Base-by-base conservation (phyloP, 2,329 filamentous ascomycete genomes). In the Phoma sp. region DNA sequence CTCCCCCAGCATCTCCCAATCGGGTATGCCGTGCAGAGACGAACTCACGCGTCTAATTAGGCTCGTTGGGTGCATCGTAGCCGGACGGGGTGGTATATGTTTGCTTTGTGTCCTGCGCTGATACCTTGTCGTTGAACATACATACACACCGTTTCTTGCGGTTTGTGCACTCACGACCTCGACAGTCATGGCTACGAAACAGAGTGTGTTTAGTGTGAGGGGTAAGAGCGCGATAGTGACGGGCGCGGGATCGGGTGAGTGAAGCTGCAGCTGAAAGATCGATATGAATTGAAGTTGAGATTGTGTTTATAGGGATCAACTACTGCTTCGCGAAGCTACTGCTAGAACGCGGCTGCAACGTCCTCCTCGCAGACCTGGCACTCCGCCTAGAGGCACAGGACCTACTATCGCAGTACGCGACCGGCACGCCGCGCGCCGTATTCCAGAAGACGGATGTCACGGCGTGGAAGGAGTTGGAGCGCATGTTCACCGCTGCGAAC, bases 221-320 rank as follows among this genome's bases (percentile, higher is more conserved):
- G 78, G 78, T 8, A 81, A 81, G 65, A 76, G 69, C n/a, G 80
- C 79, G 5, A 74, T 82, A 43, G 71, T 82, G 5, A 81, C 80
- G 6, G 80, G 80, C 32, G 80, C 78, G 46, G 79, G 79, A 10
- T 72, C 71, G 27, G 70, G 71, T 71, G 60, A 31, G 47, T 60
- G 17, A 37, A 15, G 15, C 12, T 24, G 32, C n/a, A 35, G n/a
- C 32, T n/a, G 29, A 17, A 8, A 35, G 15, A 7, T 8, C 9
- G 32, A 15, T 35, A 1, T 3, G 32, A 35, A 6, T 17, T 6
- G 8, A 35, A 8, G 32, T 35, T 35, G n/a, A 35, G 15, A 9
- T 17, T 15, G 12, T 35, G 15, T 44, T 9, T 24, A 6, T 8
- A 81, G 80, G 80, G 15, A 82, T 82, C 60, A 80, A 79, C 61